Conservation (phyloP, 1,284 basidiomycete species). For the Fomitopsis betulina region DNA sequence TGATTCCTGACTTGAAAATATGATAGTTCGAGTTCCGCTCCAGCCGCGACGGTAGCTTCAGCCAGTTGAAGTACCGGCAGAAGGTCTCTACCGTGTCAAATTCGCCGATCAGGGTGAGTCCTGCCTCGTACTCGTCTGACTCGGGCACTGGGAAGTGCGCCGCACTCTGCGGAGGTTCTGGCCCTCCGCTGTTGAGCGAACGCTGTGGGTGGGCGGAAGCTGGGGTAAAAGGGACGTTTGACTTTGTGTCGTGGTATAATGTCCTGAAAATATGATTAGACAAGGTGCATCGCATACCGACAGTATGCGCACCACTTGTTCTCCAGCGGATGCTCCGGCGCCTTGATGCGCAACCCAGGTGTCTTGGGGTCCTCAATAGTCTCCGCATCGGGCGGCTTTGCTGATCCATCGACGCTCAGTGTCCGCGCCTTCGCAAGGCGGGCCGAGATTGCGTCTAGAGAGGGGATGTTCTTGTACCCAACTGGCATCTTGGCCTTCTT, state of each 20-base stretch:
- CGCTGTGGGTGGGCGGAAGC: conserved; percentile 26
- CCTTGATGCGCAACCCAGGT: conserved; percentile 66
- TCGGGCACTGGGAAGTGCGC: conserved; percentile 45
- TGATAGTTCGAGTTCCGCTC: conserved; percentile 91
- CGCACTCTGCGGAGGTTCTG: conserved; percentile 26
- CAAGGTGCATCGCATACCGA: background rate
- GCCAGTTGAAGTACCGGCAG: conserved; percentile 93
- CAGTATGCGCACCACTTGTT: conserved; percentile 59
- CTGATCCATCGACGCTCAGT: conserved; percentile 66
- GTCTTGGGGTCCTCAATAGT: conserved; percentile 77
- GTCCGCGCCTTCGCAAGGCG: conserved; percentile 63
- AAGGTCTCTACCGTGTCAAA: conserved; percentile 87
- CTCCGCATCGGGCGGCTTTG: conserved; percentile 69
- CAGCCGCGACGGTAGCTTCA: conserved; percentile 84
- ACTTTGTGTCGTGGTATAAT: conserved; percentile 84
- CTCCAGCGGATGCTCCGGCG: conserved; percentile 79
- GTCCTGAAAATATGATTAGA: conserved; percentile 49
- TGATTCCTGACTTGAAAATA: conserved; percentile 88
- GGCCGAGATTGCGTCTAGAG: conserved; percentile 75
- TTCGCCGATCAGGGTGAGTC: conserved; percentile 73
- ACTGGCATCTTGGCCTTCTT: conserved; percentile 49
- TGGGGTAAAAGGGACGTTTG: conserved; percentile 57
- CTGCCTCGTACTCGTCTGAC: conserved; percentile 70
- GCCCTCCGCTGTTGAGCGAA: conserved; percentile 9
- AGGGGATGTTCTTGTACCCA: conserved; percentile 84